phyloP scores from a whole-genome alignment of 129 eudicot species.

The Apium graveolens region DNA sequence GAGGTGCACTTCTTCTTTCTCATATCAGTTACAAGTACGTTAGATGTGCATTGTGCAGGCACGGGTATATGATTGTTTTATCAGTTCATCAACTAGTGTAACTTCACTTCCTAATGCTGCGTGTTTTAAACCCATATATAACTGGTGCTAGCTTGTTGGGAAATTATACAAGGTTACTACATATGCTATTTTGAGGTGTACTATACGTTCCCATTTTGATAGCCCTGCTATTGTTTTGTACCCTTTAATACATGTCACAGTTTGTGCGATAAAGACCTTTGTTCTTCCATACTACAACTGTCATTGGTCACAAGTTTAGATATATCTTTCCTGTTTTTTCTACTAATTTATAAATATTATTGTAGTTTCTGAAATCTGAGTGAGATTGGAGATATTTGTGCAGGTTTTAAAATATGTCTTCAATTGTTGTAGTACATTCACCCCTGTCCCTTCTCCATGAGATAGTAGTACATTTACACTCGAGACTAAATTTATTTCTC shows the following conservation, averaged over 20 bases:
- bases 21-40: background rate
- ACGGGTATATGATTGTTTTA: background rate
- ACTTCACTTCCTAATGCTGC: background rate
- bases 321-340: background rate
- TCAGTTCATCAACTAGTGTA: background rate
- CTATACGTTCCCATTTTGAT: background rate
- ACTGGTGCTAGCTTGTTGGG: background rate
- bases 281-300: background rate
- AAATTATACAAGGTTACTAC: background rate
- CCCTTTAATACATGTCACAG: background rate
- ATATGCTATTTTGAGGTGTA: background rate
- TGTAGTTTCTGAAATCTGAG: background rate
- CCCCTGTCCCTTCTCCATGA: background rate
- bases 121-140: background rate
- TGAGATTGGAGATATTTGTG: background rate
- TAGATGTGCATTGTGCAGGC: too few species aligned
- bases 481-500: constrained; percentile 5
- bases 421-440: background rate
- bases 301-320: background rate
- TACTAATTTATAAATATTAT: background rate
- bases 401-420: background rate
- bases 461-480: constrained; percentile 6
- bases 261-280: background rate
- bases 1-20: constrained; percentile 38
- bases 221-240: background rate